phyloP scores from a whole-genome alignment of 331 rosid genomes.

The Prunus yedoensis region DNA sequence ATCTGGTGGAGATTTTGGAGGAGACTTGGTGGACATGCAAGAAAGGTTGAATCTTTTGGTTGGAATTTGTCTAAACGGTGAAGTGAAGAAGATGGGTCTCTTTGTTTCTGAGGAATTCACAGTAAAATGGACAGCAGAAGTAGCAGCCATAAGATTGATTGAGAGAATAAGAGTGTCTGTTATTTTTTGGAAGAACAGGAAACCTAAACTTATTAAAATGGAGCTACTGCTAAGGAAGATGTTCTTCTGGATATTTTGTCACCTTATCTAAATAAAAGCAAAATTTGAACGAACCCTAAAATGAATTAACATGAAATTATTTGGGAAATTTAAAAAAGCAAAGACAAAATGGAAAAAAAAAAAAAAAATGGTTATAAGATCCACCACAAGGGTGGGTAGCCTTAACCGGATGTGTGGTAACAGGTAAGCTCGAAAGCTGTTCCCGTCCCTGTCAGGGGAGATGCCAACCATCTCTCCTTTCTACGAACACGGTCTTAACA shows the following conservation, averaged over 20 bases:
- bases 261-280: slow-evolving; percentile 25
- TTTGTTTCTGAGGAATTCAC: slow-evolving; percentile 45
- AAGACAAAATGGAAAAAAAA: no score
- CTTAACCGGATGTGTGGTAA: slow-evolving; percentile 50
- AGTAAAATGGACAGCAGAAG: slow-evolving; percentile 37
- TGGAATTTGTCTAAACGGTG: slow-evolving; percentile 26
- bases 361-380: slow-evolving; percentile 34
- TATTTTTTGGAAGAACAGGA: no score
- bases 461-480: slow-evolving; percentile 60
- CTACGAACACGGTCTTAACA: accelerated
- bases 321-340: background rate
- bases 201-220: background rate
- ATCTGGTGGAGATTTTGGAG: slow-evolving; percentile 36
- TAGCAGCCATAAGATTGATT: slow-evolving; percentile 53
- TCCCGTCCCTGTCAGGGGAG: slow-evolving; percentile 80
- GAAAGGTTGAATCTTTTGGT: slow-evolving; percentile 30
- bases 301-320: background rate
- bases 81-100: slow-evolving; percentile 44
- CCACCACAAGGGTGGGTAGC: slow-evolving; percentile 45
- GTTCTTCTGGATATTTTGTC: background rate
- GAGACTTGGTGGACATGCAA: slow-evolving; percentile 44
- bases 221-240: background rate
- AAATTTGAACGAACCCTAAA: slow-evolving; percentile 6
- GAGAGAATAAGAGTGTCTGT: background rate
- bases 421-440: slow-evolving; percentile 46